A percentile compares a stretch with the other conserved stretches of the same genome.
Conservation (phyloP, 2,329 filamentous ascomycete species). For the Penicillium verrucosum region DNA sequence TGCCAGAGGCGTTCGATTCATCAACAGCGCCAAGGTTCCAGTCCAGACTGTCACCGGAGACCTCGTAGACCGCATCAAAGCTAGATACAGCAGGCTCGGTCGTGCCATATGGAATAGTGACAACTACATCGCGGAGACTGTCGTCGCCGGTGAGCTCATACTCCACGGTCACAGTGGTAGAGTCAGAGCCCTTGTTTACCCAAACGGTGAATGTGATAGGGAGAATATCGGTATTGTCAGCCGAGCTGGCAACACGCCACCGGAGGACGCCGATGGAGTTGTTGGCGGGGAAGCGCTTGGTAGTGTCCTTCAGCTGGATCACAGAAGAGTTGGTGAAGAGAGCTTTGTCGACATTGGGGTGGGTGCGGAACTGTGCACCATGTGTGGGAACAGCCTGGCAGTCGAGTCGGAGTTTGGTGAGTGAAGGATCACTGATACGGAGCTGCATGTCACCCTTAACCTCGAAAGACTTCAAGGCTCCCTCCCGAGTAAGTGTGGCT, state of each 20-base stretch:
- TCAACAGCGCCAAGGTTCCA: conserved; percentile 89
- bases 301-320: conserved; percentile 85
- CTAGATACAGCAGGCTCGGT: conserved; percentile 85
- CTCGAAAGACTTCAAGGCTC: conserved; percentile 77
- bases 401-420: conserved; percentile 88
- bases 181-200: conserved; percentile 83
- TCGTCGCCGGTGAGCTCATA: conserved; percentile 87
- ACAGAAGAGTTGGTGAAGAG: conserved; percentile 77
- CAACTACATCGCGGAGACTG: conserved; percentile 74
- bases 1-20: conserved; percentile 75
- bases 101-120: conserved; percentile 81
- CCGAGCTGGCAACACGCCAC: conserved; percentile 78
- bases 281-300: conserved; percentile 89
- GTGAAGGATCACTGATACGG: conserved; percentile 78
- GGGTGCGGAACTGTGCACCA: conserved; percentile 87
- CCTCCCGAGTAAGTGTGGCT: conserved; percentile 84
- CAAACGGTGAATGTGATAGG: conserved; percentile 97
- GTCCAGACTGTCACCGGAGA: conserved; percentile 86
- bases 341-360: conserved; percentile 91
- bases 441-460: conserved; percentile 91
- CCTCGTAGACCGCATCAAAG: conserved; percentile 92
- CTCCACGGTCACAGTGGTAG: conserved; percentile 87
- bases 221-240: conserved; percentile 73
- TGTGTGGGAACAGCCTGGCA: conserved; percentile 73
- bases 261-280: conserved; percentile 89